A percentile compares a stretch with the other conserved stretches of the same genome.
Conservation (phyloP, 1,284 basidiomycete genomes). For the Sanghuangporus sanghuang region DNA sequence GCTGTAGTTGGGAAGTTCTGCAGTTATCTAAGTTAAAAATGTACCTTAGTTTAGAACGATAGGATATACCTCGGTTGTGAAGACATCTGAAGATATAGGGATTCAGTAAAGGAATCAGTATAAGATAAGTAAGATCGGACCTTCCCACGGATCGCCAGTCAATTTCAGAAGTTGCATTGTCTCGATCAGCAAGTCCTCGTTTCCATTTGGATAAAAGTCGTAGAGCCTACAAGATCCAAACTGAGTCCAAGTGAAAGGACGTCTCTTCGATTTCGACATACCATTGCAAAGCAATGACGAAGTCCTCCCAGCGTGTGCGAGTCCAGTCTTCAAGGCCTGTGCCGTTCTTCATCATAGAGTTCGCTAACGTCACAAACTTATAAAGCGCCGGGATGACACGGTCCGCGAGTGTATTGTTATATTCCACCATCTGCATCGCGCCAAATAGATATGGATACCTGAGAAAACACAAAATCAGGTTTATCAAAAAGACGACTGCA, state of each 20-base stretch:
- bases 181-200: constrained; percentile 46
- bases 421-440: constrained; percentile 49
- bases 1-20: constrained; percentile 39
- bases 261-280: constrained; percentile 21
- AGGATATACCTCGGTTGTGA: constrained; percentile 24
- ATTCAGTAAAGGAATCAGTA: neutral
- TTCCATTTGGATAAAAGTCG: constrained; percentile 45
- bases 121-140: neutral
- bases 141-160: constrained; percentile 49
- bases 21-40: constrained; percentile 26
- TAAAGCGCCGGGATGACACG: constrained; percentile 43
- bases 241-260: neutral
- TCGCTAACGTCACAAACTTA: constrained; percentile 49
- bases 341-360: constrained; percentile 48
- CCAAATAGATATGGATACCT: constrained; percentile 55
- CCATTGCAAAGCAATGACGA: constrained; percentile 50
- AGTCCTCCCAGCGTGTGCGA: constrained; percentile 54
- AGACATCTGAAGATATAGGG: constrained; percentile 22
- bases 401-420: constrained; percentile 37
- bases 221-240: constrained; percentile 37
- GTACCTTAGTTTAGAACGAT: neutral
- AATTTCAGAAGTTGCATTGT: constrained; percentile 50
- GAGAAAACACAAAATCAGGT: neutral
- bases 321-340: constrained; percentile 49
- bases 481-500: neutral